Evolutionary conservation across 768 basidiomycete genomes (phyloP), one percentile per base, ranked within the genome.

Genomic region (Suillus tomentosus): DNA sequence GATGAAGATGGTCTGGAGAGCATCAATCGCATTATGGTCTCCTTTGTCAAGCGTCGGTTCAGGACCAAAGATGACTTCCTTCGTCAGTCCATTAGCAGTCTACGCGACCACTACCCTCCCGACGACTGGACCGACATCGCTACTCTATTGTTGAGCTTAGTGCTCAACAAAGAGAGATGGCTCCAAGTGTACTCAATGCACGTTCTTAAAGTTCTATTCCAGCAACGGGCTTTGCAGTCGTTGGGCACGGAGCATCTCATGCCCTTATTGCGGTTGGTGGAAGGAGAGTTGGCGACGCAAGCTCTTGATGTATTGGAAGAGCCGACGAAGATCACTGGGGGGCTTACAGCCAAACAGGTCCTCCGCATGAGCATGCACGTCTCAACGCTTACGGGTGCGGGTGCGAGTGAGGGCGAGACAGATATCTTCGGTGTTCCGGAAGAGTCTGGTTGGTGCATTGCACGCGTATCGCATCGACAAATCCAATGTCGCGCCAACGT

Each of bases 251-350:
- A 97, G 72, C 80, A 96, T 27, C 84, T 98, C 36, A 94, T 94
- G 90, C 95, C 96, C 0, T 81, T 98, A 34, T 79, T 98, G 39
- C 88, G 94, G 34, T 83, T 98, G 27, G 81, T 97, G n/a, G 90
- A 92, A 68, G 93, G 92, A 2, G 91, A 95, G 66, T 83, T 95
- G 40, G 90, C 95, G 11, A 77, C 88, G 9, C 87, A 92, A 66
- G 95, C 95, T 1, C 82, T 98, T 55, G 95, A 96, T 56, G 94
- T 98, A n/a, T 83, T 98, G 7, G 95, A 97, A 69, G 91, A 95
- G 69, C 95, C 95, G 0, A 87, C 92, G 76, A 85, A 83, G 22
- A 89, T 95, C 77, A 86, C 87, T 1, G 86, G 88, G 50, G 90
- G 91, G 27, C 87, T 86, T 55, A 83, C 89, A 0, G 92, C 93